These are phyloP conservation scores for Penicillium sclerotiorum DNA, from an alignment of 2,329 filamentous ascomycete species.

Conservation along the genomic window DNA sequence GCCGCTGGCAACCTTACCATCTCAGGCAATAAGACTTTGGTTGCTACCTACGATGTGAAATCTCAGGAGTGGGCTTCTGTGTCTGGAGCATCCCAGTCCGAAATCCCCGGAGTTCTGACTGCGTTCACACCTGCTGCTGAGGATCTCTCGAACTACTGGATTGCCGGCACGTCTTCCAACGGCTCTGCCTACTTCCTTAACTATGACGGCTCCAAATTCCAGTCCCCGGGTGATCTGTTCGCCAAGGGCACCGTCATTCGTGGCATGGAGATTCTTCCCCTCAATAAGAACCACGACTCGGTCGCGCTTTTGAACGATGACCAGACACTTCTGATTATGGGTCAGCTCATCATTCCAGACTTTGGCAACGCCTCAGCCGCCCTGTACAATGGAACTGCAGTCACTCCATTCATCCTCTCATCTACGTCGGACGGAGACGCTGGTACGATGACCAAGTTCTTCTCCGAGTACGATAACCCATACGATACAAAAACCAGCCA, in stretches of 20 bases:
- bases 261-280: slow-evolving; percentile 77
- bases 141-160: slow-evolving; percentile 77
- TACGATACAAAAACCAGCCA: slow-evolving; percentile 59
- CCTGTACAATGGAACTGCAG: slow-evolving; percentile 79
- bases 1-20: slow-evolving; percentile 76
- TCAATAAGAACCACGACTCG: slow-evolving; percentile 68
- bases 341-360: slow-evolving; percentile 71
- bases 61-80: slow-evolving; percentile 64
- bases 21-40: slow-evolving; percentile 64
- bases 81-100: slow-evolving; percentile 53
- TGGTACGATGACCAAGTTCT: slow-evolving; percentile 78
- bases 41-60: slow-evolving; percentile 74
- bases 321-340: slow-evolving; percentile 81
- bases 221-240: slow-evolving; percentile 65
- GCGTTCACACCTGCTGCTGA: slow-evolving; percentile 73
- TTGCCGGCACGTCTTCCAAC: slow-evolving; percentile 70
- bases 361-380: slow-evolving; percentile 85
- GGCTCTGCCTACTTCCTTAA: slow-evolving; percentile 78
- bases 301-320: slow-evolving; percentile 66
- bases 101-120: slow-evolving; percentile 77
- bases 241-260: slow-evolving; percentile 68
- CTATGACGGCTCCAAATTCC: slow-evolving; percentile 74
- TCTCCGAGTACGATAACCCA: slow-evolving; percentile 78
- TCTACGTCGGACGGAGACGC: slow-evolving; percentile 64
- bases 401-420: slow-evolving; percentile 79